These are phyloP conservation scores for Smittium culicis DNA, from an alignment of 371 early-diverging fungal species.

Conservation along the genomic window DNA sequence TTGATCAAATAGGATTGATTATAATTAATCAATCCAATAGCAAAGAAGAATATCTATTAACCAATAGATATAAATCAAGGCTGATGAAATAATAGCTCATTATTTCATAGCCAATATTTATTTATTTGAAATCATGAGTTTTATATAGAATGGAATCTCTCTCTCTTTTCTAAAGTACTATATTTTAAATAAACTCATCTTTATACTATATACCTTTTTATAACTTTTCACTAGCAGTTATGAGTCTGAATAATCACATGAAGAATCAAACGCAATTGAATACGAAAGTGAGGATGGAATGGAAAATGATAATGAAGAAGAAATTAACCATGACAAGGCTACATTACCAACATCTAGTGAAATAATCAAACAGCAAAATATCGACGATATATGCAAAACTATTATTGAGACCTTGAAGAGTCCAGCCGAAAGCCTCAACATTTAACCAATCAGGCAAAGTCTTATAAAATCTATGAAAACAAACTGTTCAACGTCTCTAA, in stretches of 20 bases:
- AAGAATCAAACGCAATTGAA: neutral
- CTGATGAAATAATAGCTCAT: no score
- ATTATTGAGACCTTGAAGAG: neutral
- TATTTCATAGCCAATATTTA: no score
- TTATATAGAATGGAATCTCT: no score
- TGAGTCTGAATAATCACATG: neutral
- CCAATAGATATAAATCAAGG: neutral
- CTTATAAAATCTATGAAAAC: conserved; percentile 1
- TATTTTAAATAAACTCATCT: no score
- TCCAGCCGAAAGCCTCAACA: neutral
- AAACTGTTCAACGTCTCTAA: neutral
- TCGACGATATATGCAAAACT: neutral
- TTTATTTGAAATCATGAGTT: no score
- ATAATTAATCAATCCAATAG: neutral
- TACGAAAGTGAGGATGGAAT: neutral
- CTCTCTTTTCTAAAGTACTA: no score
- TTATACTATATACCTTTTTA: no score
- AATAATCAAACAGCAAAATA: conserved; percentile 1
- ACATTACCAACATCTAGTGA: neutral
- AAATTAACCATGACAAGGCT: neutral
- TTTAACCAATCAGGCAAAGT: neutral
- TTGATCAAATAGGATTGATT: neutral
- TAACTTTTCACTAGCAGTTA: neutral
- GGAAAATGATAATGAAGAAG: neutral
- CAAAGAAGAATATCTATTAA: neutral